Evolutionary conservation across 2,329 filamentous ascomycete species (phyloP).

Genomic region (Ascochyta koolunga): DNA sequence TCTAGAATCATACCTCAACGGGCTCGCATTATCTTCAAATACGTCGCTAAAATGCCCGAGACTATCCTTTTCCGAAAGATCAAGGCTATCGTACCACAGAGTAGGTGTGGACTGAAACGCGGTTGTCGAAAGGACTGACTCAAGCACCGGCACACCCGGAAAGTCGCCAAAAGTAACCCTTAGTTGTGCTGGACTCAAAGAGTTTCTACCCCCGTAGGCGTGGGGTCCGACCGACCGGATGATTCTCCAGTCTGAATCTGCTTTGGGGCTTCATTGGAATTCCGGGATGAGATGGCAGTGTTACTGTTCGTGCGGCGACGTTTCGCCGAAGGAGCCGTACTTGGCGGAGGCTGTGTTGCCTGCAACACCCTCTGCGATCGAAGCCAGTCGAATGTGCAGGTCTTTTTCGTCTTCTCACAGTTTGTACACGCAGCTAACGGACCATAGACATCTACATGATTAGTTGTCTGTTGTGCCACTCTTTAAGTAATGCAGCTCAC

Average conservation of each 20-base stretch:
- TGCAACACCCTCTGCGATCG: constrained; percentile 43
- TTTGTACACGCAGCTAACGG: constrained; percentile 49
- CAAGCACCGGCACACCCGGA: constrained; percentile 26
- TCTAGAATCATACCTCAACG: constrained; percentile 29
- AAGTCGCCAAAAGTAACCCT: constrained; percentile 40
- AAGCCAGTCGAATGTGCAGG: constrained; percentile 55
- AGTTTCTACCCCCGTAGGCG: constrained; percentile 5
- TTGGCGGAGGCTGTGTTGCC: constrained; percentile 30
- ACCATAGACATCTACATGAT: constrained; percentile 42
- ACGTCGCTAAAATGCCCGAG: constrained; percentile 9
- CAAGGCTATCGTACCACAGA: constrained; percentile 2
- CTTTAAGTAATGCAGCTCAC: constrained; percentile 25
- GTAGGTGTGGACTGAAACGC: constrained; percentile 7
- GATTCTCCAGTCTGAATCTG: constrained; percentile 1
- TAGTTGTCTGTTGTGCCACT: constrained; percentile 15
- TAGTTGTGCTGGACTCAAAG: constrained; percentile 22
- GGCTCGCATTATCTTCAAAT: constrained; percentile 20
- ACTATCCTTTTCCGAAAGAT: background rate
- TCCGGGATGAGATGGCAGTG: constrained; percentile 1
- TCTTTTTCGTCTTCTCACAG: constrained; percentile 53
- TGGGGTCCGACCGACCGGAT: constrained; percentile 11
- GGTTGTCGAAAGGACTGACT: constrained; percentile 7
- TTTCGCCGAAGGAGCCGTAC: constrained; percentile 32
- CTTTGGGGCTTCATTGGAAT: background rate
- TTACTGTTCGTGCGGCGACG: constrained; percentile 37